A percentile compares a stretch with the other conserved stretches of the same genome.
These are phyloP conservation scores for Ogataea polymorpha DNA, from an alignment of 805 yeast species.

Conservation along the genomic window DNA sequence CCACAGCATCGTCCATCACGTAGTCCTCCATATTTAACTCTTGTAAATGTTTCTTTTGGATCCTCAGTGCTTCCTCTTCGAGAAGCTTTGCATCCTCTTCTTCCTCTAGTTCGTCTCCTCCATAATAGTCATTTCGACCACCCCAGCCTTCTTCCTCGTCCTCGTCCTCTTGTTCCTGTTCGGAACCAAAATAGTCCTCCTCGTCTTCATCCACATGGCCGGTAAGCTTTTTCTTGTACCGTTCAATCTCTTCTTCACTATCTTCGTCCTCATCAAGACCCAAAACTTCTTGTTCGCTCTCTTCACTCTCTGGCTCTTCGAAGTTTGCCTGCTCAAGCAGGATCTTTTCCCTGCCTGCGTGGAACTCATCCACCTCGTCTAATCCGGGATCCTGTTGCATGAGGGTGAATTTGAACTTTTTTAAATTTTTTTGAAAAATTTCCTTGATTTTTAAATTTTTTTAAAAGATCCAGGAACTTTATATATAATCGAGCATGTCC, in stretches of 20 bases:
- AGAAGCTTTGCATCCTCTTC: constrained; percentile 74
- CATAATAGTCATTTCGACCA: constrained; percentile 52
- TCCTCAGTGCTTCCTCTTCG: constrained; percentile 83
- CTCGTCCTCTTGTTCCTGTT: constrained; percentile 30
- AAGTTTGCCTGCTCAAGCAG: constrained; percentile 56
- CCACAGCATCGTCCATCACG: constrained; percentile 73
- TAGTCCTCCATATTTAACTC: constrained; percentile 74
- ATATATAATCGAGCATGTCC: background rate
- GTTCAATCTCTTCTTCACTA: constrained; percentile 41
- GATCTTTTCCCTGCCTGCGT: constrained; percentile 54
- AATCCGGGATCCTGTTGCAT: constrained; percentile 41
- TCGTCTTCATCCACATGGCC: constrained; percentile 49
- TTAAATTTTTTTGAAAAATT: constrained; percentile 8
- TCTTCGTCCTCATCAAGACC: constrained; percentile 41
- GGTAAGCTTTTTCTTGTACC: constrained; percentile 26
- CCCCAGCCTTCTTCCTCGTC: constrained; percentile 38
- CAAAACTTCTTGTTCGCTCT: constrained; percentile 33
- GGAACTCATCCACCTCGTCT: constrained; percentile 69
- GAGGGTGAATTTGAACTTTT: background rate
- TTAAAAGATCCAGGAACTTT: background rate
- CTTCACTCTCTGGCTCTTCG: constrained; percentile 18
- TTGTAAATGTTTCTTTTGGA: constrained; percentile 76
- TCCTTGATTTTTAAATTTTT: constrained; percentile 1
- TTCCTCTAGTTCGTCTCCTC: constrained; percentile 66
- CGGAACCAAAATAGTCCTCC: constrained; percentile 42